Evolutionary conservation across 257 asterid genomes (phyloP), one percentile per base, ranked within the genome.

Genomic region (Echium plantagineum): DNA sequence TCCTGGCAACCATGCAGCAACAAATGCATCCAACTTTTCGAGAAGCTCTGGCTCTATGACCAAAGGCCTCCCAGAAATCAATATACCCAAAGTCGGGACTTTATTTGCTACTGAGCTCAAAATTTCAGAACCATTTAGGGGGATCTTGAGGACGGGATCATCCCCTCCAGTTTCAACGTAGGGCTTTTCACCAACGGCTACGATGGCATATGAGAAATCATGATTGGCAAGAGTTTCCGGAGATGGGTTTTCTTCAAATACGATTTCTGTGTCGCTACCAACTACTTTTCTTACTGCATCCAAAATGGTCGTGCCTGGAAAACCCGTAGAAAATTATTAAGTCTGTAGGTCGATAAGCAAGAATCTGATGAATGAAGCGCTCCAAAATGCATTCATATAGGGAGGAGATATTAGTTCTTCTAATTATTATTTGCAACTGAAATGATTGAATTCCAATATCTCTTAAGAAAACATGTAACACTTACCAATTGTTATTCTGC

Each of bases 1-100:
- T 24, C 97, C 96, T 0, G 97, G 97, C 28, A 89, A 73, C 97
- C 97, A 89, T 31, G 95, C 94, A 55, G 93, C 90, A 51, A 86
- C 77, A 2, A 90, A 70, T 15, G 89, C 95, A 1, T 84, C 93
- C 21, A 73, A 74, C 69, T 82, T 83, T 8, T 79, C 87, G 69
- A 86, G 55, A 46, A 74, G 73, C 21, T 42, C 12, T 2, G 84
- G 78, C 72, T 86, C 85, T 42, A 90, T 21, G 55, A 71, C 71
- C 80, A 90, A 61, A 49, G 97, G 96, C 79, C 96, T 75, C 5
- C 97, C 94, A 0, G 94, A 81, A 55, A 90, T 74, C 68, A 90
- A 68, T 66, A 90, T 76, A 7, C 62, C 75, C 57, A 84, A 64
- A 3, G 93, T 86, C 13, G 95, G 90, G 63, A 86, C 63, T 67